These are phyloP conservation scores for Candida tetrigidarum DNA, from an alignment of 1,139 yeast genomes.

Conservation along the genomic window DNA sequence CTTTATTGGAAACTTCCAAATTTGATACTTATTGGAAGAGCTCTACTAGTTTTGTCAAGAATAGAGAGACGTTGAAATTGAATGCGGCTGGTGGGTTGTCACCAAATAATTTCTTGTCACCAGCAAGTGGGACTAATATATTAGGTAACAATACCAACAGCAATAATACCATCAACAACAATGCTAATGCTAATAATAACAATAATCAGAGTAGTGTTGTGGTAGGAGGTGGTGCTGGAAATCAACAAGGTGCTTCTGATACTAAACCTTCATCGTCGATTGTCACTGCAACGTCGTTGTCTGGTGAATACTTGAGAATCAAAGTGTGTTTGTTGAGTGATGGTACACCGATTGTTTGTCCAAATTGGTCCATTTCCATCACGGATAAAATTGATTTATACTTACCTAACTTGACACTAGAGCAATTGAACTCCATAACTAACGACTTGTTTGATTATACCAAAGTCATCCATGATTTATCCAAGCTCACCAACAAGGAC, in stretches of 20 bases:
- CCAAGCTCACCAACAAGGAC: slow-evolving; percentile 41
- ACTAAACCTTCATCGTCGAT: slow-evolving; percentile 51
- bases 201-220: too few species aligned
- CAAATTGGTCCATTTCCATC: slow-evolving; percentile 65
- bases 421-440: slow-evolving; percentile 47
- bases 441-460: slow-evolving; percentile 47
- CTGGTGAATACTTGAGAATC: slow-evolving; percentile 77
- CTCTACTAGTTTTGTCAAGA: slow-evolving; percentile 53
- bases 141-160: slow-evolving; percentile 10
- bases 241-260: slow-evolving; percentile 22
- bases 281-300: slow-evolving; percentile 89
- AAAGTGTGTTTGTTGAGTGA: slow-evolving; percentile 77
- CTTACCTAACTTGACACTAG: slow-evolving; percentile 47
- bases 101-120: slow-evolving; percentile 45
- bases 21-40: slow-evolving; percentile 98
- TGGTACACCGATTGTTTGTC: slow-evolving; percentile 85
- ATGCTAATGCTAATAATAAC: slow-evolving; percentile 3
- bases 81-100: slow-evolving; percentile 48
- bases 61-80: slow-evolving; percentile 31
- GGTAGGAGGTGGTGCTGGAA: too few species aligned
- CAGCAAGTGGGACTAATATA: slow-evolving; percentile 23
- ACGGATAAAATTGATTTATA: slow-evolving; percentile 60
- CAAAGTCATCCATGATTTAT: slow-evolving; percentile 45
- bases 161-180: slow-evolving; percentile 7
- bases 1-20: slow-evolving; percentile 84